Conservation (phyloP, 352 stramenopile genomes). For the Phytophthora vignae region DNA sequence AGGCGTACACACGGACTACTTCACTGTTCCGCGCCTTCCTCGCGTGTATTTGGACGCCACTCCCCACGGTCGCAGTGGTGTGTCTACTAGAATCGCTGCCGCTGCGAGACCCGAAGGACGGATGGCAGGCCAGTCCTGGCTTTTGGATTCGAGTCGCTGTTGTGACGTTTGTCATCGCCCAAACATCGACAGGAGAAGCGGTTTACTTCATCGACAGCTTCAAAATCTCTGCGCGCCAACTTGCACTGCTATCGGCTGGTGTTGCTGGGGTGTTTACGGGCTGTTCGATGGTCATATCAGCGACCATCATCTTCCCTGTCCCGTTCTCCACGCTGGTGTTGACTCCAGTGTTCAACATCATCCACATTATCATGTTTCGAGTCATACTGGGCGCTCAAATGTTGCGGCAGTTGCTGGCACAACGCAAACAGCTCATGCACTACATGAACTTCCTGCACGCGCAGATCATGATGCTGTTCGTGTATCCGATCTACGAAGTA, state of each 20-base stretch:
- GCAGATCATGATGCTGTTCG: constrained; percentile 23
- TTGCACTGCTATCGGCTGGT: constrained; percentile 6
- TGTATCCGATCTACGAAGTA: constrained; percentile 34
- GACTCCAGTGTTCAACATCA: constrained; percentile 26
- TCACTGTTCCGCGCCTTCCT: constrained; percentile 4
- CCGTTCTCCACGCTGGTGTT: constrained; percentile 17
- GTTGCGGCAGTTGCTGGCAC: constrained; percentile 5
- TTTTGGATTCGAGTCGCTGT: constrained; percentile 29
- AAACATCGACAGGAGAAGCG: neutral
- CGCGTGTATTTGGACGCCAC: constrained; percentile 12
- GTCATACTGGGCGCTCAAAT: constrained; percentile 8
- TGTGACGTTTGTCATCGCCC: constrained; percentile 1
- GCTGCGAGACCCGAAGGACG: constrained; percentile 20
- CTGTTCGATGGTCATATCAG: constrained; percentile 7
- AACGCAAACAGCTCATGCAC: constrained; percentile 11
- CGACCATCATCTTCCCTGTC: constrained; percentile 14
- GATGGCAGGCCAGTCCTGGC: constrained; percentile 25
- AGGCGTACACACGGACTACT: constrained; percentile 10
- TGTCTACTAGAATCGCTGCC: constrained; percentile 30
- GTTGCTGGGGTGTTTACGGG: constrained; percentile 4
- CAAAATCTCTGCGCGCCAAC: constrained; percentile 4
- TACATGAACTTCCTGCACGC: constrained; percentile 26
- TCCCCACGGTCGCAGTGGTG: constrained; percentile 18
- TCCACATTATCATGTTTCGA: constrained; percentile 28
- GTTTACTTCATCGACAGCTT: constrained; percentile 15